phyloP scores from a whole-genome alignment of 1,139 yeast genomes.

The Suhomyces choctaworum region DNA sequence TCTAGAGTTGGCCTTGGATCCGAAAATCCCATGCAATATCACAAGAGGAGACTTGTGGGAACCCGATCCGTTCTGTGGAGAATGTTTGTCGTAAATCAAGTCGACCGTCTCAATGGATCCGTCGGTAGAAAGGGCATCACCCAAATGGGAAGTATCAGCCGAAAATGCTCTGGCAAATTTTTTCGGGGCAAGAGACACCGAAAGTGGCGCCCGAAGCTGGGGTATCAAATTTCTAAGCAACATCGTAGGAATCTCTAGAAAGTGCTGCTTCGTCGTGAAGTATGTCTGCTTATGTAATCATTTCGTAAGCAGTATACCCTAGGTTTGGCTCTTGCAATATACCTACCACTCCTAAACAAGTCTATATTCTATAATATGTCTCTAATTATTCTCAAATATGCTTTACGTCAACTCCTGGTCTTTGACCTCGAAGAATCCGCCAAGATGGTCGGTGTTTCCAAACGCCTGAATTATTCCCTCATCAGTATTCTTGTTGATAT shows the following conservation, averaged over 20 bases:
- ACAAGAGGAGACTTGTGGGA: constrained; percentile 54
- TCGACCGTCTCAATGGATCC: constrained; percentile 31
- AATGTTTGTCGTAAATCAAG: constrained; percentile 32
- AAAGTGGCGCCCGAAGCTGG: too few relatives aligned
- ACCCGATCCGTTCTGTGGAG: constrained; percentile 21
- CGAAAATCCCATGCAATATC: constrained; percentile 87
- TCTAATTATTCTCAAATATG: too few relatives aligned
- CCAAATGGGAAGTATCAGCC: constrained; percentile 19
- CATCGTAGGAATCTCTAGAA: too few relatives aligned
- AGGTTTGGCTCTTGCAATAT: too few relatives aligned
- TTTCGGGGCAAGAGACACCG: too few relatives aligned
- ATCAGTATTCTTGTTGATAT: constrained; percentile 41
- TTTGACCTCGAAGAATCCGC: constrained; percentile 53
- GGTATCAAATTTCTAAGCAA: too few relatives aligned
- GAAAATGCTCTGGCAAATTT: constrained; percentile 7
- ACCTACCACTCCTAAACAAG: too few relatives aligned
- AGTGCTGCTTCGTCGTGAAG: too few relatives aligned
- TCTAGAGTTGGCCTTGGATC: constrained; percentile 76
- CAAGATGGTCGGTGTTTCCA: constrained; percentile 66
- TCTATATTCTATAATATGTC: too few relatives aligned
- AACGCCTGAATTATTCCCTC: constrained; percentile 49
- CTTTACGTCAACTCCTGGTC: constrained; percentile 43
- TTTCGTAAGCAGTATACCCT: too few relatives aligned
- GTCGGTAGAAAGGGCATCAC: constrained; percentile 24
- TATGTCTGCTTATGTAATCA: too few relatives aligned